A percentile compares a stretch with the other conserved stretches of the same genome.
Conservation (phyloP, 805 yeast genomes). For the Saccharomycopsis capsularis region DNA sequence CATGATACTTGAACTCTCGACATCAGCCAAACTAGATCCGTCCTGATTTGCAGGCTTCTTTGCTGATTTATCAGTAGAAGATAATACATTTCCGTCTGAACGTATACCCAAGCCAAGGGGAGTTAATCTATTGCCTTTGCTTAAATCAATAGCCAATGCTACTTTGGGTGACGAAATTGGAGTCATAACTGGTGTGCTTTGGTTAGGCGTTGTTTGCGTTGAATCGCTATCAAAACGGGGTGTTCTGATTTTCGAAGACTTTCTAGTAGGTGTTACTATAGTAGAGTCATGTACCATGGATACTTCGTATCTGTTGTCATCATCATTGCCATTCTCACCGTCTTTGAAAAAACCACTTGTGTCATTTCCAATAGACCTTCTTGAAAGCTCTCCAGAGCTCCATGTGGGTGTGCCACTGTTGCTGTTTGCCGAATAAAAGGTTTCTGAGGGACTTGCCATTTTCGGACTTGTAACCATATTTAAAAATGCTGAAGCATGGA, state of each 20-base stretch:
- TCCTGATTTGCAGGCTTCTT: neutral
- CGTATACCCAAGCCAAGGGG: constrained; percentile 9
- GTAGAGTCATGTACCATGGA: neutral
- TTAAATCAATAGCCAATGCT: constrained; percentile 6
- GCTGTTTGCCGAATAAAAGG: neutral
- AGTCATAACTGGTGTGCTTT: neutral
- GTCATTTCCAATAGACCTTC: neutral
- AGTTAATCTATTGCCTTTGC: neutral
- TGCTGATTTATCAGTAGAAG: neutral
- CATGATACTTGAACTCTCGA: neutral
- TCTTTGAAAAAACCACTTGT: neutral
- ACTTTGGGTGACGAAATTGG: constrained; percentile 5
- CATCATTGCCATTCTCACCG: neutral
- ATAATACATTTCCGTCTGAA: neutral
- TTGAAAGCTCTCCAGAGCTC: too few species aligned
- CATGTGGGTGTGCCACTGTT: too few species aligned
- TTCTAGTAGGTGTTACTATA: neutral
- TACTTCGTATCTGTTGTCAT: neutral
- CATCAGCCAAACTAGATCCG: neutral
- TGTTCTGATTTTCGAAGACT: neutral
- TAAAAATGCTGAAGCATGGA: constrained; percentile 9
- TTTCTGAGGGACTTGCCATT: neutral
- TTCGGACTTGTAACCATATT: constrained; percentile 1
- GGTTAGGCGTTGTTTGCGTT: neutral
- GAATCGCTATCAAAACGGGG: too few species aligned